Evolutionary conservation across 768 basidiomycete genomes (phyloP), one percentile per base, ranked within the genome.

Genomic region (Boletus tomentosulus): DNA sequence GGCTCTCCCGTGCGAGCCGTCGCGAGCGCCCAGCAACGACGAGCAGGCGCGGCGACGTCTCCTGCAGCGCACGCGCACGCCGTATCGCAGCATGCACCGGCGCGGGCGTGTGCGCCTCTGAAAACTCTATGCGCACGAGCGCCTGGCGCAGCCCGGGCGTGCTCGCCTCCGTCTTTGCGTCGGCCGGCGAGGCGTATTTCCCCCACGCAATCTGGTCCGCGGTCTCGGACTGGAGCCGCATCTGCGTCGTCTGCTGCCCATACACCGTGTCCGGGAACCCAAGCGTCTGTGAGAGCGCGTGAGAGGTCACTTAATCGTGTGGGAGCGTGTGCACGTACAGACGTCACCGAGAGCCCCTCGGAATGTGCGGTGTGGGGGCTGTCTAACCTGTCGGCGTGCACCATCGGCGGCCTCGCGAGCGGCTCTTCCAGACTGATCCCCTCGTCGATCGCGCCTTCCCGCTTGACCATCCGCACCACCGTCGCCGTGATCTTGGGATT

Each of bases 161-260:
- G 62, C 22, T 31, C 3, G 59, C 4, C 59, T 59, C 3, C 59
- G 46, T 39, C 11, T 38, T 2, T n/a, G 38, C 19, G 10, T 33
- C 38, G 6, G 31, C 19, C 0, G 71, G 67, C 8, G 72, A 55
- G 1, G 82, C 76, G 62, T 85, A 92, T 48, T 75, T 80, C 1
- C 72, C 71, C 91, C 93, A 95, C 1, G 78, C 67, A 46, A 93
- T 74, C 57, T 84, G 83, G 65, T 98, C 95, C 0, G 92, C 93
- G 0, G 87, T 91, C 51, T 90, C 87, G 1, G 89, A 92, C 56
- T 86, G 84, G 56, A 96, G 61, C 6, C 79, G 78, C 24, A 77
- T 82, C 57, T 87, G 80, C 0, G 87, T 87, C 45, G 77, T 82
- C 3, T 73, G 71, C 44, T 80, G 76, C 1, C 81, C 85, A 57